A percentile compares a stretch with the other conserved stretches of the same genome.
These are phyloP conservation scores for Mycena leptocephala DNA, from an alignment of 768 basidiomycete species.

Conservation along the genomic window DNA sequence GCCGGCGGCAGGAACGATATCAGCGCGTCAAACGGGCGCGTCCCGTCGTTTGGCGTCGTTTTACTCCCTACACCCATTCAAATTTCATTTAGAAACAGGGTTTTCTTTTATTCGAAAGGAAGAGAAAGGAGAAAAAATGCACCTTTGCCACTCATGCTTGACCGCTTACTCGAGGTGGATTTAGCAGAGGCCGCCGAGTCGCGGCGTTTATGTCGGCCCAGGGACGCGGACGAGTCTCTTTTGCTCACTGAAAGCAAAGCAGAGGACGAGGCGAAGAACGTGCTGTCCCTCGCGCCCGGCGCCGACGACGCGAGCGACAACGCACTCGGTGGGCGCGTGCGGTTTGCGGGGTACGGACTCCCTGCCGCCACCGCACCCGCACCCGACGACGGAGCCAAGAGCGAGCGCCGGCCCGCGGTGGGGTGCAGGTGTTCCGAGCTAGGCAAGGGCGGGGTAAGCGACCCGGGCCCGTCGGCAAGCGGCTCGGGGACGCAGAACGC, in stretches of 20 bases:
- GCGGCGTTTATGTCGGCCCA: too few relatives aligned
- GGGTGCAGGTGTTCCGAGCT: slow-evolving; percentile 14
- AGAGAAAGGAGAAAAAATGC: not conserved
- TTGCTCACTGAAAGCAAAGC: too few relatives aligned
- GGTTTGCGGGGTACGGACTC: not conserved
- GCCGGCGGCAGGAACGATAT: slow-evolving; percentile 60
- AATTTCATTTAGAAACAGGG: too few relatives aligned
- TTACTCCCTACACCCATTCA: not conserved
- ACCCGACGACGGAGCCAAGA: not conserved
- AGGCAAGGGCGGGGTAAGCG: not conserved
- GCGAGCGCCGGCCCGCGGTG: not conserved
- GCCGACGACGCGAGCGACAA: slow-evolving; percentile 12
- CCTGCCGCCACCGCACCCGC: not conserved
- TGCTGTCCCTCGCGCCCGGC: too few relatives aligned
- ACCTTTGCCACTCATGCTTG: too few relatives aligned
- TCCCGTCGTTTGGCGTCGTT: not conserved
- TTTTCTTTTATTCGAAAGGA: not conserved
- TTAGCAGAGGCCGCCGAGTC: not conserved
- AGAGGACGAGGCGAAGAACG: not conserved
- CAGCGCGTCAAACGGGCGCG: slow-evolving; percentile 58
- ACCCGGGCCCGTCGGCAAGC: not conserved
- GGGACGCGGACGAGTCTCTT: too few relatives aligned
- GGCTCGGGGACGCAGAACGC: slow-evolving; percentile 51
- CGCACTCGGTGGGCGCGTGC: not conserved
- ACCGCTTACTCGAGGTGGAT: too few relatives aligned